These are phyloP conservation scores for Linnemannia zychae DNA, from an alignment of 192 early-diverging fungal genomes.

Conservation along the genomic window DNA sequence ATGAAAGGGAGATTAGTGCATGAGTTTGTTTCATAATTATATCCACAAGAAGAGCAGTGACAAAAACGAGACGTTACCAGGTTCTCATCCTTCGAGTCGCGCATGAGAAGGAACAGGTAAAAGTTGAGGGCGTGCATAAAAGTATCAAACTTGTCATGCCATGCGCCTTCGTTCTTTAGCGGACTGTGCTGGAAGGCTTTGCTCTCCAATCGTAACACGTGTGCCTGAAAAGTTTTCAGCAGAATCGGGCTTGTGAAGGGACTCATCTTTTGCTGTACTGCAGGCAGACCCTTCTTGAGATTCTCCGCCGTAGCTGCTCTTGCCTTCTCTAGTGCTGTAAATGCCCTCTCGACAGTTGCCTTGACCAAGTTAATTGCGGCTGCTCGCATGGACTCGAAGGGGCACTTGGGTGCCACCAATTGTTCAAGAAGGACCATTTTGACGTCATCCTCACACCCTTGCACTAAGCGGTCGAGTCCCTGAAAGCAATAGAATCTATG, in stretches of 20 bases:
- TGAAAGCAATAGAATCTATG: constrained; percentile 60
- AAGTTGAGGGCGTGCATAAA: constrained; percentile 65
- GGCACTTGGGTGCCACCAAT: constrained; percentile 55
- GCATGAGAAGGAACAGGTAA: constrained; percentile 62
- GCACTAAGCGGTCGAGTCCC: constrained; percentile 46
- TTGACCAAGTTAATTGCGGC: constrained; percentile 63
- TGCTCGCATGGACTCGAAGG: constrained; percentile 62
- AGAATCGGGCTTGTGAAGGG: constrained; percentile 58
- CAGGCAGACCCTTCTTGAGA: not conserved
- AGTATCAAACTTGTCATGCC: constrained; percentile 57
- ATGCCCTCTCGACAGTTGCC: constrained; percentile 54
- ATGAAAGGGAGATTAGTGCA: not conserved
- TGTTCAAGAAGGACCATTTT: constrained; percentile 57
- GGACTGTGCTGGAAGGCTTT: constrained; percentile 28
- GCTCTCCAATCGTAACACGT: constrained; percentile 50
- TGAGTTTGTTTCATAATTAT: not conserved
- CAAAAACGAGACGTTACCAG: constrained; percentile 31
- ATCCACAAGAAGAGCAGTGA: not conserved
- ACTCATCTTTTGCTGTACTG: constrained; percentile 12
- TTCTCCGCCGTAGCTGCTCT: constrained; percentile 8
- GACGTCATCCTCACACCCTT: constrained; percentile 56
- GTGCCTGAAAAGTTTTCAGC: constrained; percentile 50
- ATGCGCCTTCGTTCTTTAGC: constrained; percentile 35
- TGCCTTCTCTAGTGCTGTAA: constrained; percentile 20
- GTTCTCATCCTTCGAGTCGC: constrained; percentile 58